Base-by-base conservation (phyloP, 805 yeast species). In the Kluyveromyces nonfermentans region DNA sequence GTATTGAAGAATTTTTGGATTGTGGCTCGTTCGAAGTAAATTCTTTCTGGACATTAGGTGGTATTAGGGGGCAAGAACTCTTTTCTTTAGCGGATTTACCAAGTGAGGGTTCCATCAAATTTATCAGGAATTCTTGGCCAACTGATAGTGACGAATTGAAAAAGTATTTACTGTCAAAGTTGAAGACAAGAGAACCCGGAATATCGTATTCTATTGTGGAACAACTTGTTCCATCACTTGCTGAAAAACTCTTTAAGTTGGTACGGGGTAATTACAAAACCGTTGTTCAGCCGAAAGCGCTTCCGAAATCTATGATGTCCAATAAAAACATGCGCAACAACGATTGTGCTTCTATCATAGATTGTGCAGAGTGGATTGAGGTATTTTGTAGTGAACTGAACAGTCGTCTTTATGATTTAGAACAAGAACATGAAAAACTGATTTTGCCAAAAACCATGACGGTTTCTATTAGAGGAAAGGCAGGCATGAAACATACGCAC, bases 31-130 rank as follows among this genome's bases (percentile, higher is more conserved):
- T 82, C 58, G 76, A 78, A 46, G 58, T 90, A 17, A 74, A 77
- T 0, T 95, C 88, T 52, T 76, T 90, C 45, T 82, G 95, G 75
- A 87, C 95, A 0, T 68, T 90, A 71, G 97, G 98, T 6, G 98
- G 97, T 2, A 86, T 85, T 51, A 63, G 73, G 8, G 98, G 98
- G 0, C 79, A 80, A 9, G 64, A 67, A 10, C 68, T 87, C 1
- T 48, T 71, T 15, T 59, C 62, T n/a, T 60, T 66, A 16, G 60
- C 88, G n/a, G 66, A 70, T 1, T 63, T 77, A 2, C 85, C 82
- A 0, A 64, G 65, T 2, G 70, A 62, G 22, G 59, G 65, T 5
- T 64, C 77, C 46, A 71, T 82, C 52, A 64, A 71, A 2, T 70
- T 60, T 44, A 70, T 86, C 1, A 65, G 83, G 43, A 73, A 74